Evolutionary conservation across 2,329 filamentous ascomycete genomes (phyloP).

Genomic region (Botrytis paeoniae): DNA sequence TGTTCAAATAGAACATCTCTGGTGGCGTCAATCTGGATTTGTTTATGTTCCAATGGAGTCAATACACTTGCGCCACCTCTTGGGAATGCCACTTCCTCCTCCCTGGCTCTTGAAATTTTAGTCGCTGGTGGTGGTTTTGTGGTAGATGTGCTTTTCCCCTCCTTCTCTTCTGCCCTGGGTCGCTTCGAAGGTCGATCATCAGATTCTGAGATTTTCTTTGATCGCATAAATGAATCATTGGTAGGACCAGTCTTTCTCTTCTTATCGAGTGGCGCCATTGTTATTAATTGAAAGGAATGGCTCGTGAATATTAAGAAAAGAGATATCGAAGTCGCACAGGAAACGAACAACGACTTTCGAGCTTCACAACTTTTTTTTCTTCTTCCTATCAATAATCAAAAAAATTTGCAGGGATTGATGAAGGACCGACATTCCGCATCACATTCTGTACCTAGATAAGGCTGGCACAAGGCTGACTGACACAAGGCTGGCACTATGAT

Average conservation of each 20-base stretch:
- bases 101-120: conserved; percentile 50
- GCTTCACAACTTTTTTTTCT: conserved; percentile 25
- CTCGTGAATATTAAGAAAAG: not conserved
- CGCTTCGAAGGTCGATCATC: conserved; percentile 35
- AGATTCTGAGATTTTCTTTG: conserved; percentile 30
- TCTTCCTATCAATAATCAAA: conserved; percentile 1
- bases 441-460: not conserved
- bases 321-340: conserved; percentile 5
- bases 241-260: conserved; percentile 37
- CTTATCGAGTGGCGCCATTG: conserved; percentile 38
- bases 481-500: not conserved
- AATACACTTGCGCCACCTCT: conserved; percentile 87
- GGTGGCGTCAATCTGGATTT: conserved; percentile 91
- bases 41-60: conserved; percentile 91
- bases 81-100: conserved; percentile 88
- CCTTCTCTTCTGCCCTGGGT: conserved; percentile 32
- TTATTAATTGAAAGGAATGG: not conserved
- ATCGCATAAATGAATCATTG: conserved; percentile 37
- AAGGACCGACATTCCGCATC: not conserved
- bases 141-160: conserved; percentile 25
- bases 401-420: conserved; percentile 7
- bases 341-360: not conserved
- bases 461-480: not conserved
- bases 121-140: conserved; percentile 27
- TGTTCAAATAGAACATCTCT: conserved; percentile 90